Conservation (phyloP, 2,329 filamentous ascomycete genomes). For the Exophiala sp. region DNA sequence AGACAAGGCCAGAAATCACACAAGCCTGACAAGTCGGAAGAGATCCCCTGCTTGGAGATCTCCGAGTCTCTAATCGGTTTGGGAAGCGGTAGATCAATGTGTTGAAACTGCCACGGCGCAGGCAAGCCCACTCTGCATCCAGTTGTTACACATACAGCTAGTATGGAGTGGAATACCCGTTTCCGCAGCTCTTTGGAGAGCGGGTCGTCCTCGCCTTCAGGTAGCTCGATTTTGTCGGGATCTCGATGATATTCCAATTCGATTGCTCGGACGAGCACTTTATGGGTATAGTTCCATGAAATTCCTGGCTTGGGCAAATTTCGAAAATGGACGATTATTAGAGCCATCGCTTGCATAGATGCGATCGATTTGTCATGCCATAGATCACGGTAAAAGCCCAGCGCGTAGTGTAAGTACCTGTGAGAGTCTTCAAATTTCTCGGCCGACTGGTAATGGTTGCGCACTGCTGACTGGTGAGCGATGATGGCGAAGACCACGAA, state of each 20-base stretch:
- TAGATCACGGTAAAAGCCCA: conserved; percentile 66
- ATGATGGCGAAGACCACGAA: conserved; percentile 79
- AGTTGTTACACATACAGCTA: conserved; percentile 64
- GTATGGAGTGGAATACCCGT: conserved; percentile 70
- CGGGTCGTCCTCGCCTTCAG: conserved; percentile 41
- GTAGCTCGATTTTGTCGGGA: conserved; percentile 55
- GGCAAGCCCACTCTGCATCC: conserved; percentile 73
- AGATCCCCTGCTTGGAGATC: conserved; percentile 62
- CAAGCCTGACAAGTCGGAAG: conserved; percentile 52
- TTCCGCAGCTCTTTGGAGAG: conserved; percentile 74
- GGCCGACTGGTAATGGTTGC: conserved; percentile 59
- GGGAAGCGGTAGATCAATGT: conserved; percentile 72
- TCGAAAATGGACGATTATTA: conserved; percentile 70
- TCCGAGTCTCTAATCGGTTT: conserved; percentile 68
- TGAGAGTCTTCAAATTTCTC: conserved; percentile 61
- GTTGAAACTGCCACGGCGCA: conserved; percentile 66
- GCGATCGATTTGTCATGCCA: conserved; percentile 59
- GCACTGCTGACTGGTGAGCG: conserved; percentile 70
- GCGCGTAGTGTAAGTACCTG: conserved; percentile 72
- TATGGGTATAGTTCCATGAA: conserved; percentile 64
- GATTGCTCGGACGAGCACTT: conserved; percentile 65
- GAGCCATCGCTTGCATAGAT: conserved; percentile 68
- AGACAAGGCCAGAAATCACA: conserved; percentile 68
- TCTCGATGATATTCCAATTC: conserved; percentile 73
- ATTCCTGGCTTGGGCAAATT: conserved; percentile 76